Evolutionary conservation across 2,329 filamentous ascomycete genomes (phyloP), one percentile per base, ranked within the genome.

Genomic region (Cyphellophora europaea): DNA sequence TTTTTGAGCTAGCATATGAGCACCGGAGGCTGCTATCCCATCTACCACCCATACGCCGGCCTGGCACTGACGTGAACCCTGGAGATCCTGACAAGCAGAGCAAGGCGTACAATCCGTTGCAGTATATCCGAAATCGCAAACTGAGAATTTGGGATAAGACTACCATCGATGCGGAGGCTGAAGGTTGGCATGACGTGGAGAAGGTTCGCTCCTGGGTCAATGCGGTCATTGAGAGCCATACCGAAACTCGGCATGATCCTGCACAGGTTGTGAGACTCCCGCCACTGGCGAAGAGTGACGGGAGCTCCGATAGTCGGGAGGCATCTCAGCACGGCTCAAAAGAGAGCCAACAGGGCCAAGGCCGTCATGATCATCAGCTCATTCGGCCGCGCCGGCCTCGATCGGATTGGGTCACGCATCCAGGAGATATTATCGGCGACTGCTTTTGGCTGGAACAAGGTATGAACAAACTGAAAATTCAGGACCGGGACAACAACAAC

Each of bases 61-160:
- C 47, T 19, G 40, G 35, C 3, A 33, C 21, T 10, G 42, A 42
- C 8, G 31, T 45, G 23, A 34, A 36, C 4, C 39, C 43, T 14
- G 15, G 19, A 4, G 48, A 56, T 1, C 51, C 57, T 38, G 57
- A 62, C 42, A 50, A 19, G 17, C 33, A 38, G 18, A 43, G 40
- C 41, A 78, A 88, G 34, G 62, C 68, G 2, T 96, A 96, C 55
- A 94, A 98, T 54, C 91, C 89, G 4, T 62, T 98, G 15, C 91
- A 96, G 57, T 86, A 86, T 49, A 82, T 96, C 36, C 79, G 91
- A 13, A 96, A 98, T 53, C 74, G 89, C 31, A 89, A 88, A 54
- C 74, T 91, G 10, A 73, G 91, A 43, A 80, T 81, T 16, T 74
- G 88, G 11, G 84, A 93, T 59, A 74, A 84, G 27, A 79, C 74